Evolutionary conservation across 352 stramenopile species (phyloP), one percentile per base, ranked within the genome.

Genomic region (Pelagophyceae sp.): DNA sequence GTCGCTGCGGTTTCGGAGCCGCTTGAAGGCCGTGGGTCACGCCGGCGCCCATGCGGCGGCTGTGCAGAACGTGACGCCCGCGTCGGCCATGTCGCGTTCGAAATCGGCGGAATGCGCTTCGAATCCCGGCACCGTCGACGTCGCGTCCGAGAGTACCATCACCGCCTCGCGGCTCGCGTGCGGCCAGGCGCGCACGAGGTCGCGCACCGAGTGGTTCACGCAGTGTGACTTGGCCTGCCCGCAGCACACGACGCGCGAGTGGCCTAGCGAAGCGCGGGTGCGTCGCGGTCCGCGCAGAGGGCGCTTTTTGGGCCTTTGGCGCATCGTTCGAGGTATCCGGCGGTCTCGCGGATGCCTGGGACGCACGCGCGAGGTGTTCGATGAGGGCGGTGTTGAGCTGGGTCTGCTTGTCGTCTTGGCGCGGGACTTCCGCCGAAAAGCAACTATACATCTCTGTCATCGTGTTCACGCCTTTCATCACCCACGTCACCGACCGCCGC

Each of bases 401-500:
- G 32, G 85, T 93, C 38, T 67, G 78, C 75, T 75, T 40, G 72
- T 85, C 81, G 5, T 79, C 60, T 17, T 80, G 80, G 32, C 97
- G 80, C 77, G 92, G 87, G 40, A 97, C 95, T 77, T 99, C 95
- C 25, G 94, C 94, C 71, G 88, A 84, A 19, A 98, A 79, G 23
- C 90, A 92, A 54, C 91, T 97, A 86, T 98, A 99, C 79, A 97
- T 94, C 83, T 99, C 95, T 17, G 95, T 98, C 80, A 95, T 91
- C 69, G 89, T 90, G 84, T 98, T 97, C 82, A 86, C 88, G 71
- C 95, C 95, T 83, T 98, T 98, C 63, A 91, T n/a, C n/a, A n/a
- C n/a, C n/a, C n/a, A n/a, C n/a, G n/a, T n/a, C n/a, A n/a, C n/a
- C n/a, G n/a, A n/a, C n/a, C n/a, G n/a, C n/a, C n/a, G n/a, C n/a